phyloP scores from a whole-genome alignment of 2,329 filamentous ascomycete genomes.

The Pestalotiopsis sp. region DNA sequence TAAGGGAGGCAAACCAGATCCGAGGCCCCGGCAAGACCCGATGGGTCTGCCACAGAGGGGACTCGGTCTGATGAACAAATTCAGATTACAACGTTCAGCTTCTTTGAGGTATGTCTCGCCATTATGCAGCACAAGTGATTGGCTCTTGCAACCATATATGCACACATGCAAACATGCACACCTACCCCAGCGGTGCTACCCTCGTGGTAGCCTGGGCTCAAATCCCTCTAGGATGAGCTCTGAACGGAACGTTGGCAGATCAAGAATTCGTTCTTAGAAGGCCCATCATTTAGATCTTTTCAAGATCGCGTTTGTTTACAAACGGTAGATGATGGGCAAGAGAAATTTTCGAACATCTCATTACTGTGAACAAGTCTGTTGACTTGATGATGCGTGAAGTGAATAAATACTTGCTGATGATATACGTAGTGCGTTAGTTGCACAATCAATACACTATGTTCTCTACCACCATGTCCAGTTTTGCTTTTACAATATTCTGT shows the following conservation, averaged over 20 bases:
- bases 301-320: slow-evolving; percentile 20
- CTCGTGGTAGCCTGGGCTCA: slow-evolving; percentile 72
- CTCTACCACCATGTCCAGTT: neutral
- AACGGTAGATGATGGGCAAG: slow-evolving; percentile 37
- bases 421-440: neutral
- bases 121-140: slow-evolving; percentile 5
- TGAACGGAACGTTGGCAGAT: slow-evolving; percentile 87
- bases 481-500: neutral
- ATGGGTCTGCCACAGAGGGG: neutral
- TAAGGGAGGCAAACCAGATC: slow-evolving; percentile 5
- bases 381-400: neutral
- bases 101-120: slow-evolving; percentile 6
- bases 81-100: slow-evolving; percentile 13
- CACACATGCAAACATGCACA: neutral
- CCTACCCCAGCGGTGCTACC: slow-evolving; percentile 71
- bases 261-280: slow-evolving; percentile 39
- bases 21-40: neutral
- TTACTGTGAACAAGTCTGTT: neutral
- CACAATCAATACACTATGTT: neutral
- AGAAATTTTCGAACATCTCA: slow-evolving; percentile 39
- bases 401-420: neutral
- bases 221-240: slow-evolving; percentile 69
- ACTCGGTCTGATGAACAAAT: slow-evolving; percentile 16
- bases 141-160: neutral
- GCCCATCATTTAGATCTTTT: slow-evolving; percentile 31